Percentiles rank a stretch among this genome's conserved stretches.
phyloP scores from a whole-genome alignment of 352 stramenopile genomes.

The Pythium rishiriense region DNA sequence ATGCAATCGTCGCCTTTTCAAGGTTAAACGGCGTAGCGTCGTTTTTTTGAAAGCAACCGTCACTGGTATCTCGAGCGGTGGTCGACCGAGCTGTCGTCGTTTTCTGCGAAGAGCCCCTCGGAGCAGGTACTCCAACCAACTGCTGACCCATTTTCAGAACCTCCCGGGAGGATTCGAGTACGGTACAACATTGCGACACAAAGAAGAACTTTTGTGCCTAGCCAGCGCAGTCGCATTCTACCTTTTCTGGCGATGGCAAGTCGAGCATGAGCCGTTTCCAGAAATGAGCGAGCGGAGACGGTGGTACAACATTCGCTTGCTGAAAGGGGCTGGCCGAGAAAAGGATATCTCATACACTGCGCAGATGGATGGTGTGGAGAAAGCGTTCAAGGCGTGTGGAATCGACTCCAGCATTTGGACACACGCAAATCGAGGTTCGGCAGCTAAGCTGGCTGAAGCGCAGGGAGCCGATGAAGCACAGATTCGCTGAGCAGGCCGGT shows the following conservation, averaged over 20 bases:
- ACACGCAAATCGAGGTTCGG: neutral
- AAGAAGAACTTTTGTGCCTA: neutral
- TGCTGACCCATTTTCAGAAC: too few species aligned
- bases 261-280: neutral
- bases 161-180: neutral
- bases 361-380: neutral
- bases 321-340: neutral
- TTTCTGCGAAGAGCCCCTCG: too few species aligned
- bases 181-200: neutral
- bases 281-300: neutral
- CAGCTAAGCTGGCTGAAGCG: neutral
- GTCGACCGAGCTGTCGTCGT: too few species aligned
- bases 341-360: conserved; percentile 3
- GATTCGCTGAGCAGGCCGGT: neutral
- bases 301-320: neutral
- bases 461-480: neutral
- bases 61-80: too few species aligned
- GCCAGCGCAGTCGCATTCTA: neutral
- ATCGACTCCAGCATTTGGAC: neutral
- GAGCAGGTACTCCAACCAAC: too few species aligned
- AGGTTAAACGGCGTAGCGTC: too few species aligned
- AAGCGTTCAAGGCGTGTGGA: neutral
- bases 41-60: too few species aligned
- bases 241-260: neutral
- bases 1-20: too few species aligned